Evolutionary conservation across 345 rosid genomes (phyloP), one percentile per base, ranked within the genome.

Genomic region (Citrus cavaleriei): DNA sequence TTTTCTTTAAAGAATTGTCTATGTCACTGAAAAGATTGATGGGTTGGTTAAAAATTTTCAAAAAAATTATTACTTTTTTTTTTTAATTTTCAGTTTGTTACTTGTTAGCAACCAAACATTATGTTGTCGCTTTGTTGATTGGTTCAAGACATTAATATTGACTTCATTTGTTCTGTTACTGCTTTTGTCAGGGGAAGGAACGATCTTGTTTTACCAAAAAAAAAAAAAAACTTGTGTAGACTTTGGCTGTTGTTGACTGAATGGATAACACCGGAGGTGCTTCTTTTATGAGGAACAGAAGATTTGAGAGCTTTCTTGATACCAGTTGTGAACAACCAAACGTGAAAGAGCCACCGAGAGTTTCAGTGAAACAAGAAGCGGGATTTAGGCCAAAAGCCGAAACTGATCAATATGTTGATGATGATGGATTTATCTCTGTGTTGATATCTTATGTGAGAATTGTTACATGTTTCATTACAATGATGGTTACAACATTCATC

Each of bases 401-500:
- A 42, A 28, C 78, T 51, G 84, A 34, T 46, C 51, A 46, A 19
- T 85, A 78, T 81, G 82, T 73, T 24, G 88, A 84, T 18, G 85
- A 86, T 55, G 87, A 84, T 81, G 90, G 90, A 30, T 86, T 90
- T 89, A n/a, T 81, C 49, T 35, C 85, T 2, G 64, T 25, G 62
- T 14, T 88, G 80, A 75, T 84, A 67, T 90, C 93, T 19, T 88
- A 77, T 78, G 65, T 84, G 6, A 86, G 89, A 72, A 86, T 90
- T 57, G 82, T 85, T 7, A 57, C 81, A 2, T 90, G 93, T 79
- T 90, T 88, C 61, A 7, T 83, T 70, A 71, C 83, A 24, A 86
- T 88, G 93, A 81, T 84, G 89, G 77, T 86, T 28, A 86, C 89
- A 21, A 84, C 90, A 21, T 64, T 82, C 68, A 66, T 85, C n/a